Evolutionary conservation across 1,284 basidiomycete species (phyloP).

Genomic region (Apiotrichum sp.): DNA sequence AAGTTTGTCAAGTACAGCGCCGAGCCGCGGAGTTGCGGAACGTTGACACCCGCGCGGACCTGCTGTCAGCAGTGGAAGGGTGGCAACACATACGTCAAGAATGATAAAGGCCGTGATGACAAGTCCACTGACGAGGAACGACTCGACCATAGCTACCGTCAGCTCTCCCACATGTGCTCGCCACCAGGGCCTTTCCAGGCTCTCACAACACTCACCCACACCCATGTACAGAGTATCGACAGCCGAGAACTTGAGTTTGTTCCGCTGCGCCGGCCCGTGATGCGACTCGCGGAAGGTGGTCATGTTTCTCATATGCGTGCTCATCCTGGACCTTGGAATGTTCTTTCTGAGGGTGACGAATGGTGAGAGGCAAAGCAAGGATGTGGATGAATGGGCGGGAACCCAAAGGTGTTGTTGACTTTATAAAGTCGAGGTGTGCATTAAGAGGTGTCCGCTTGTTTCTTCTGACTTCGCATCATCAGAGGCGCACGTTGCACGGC

Average conservation of each 20-base stretch:
- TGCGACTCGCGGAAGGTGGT: too few relatives aligned
- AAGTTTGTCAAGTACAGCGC: constrained; percentile 82
- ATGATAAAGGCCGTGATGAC: constrained; percentile 28
- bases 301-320: too few relatives aligned
- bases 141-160: constrained; percentile 6
- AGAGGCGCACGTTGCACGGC: too few relatives aligned
- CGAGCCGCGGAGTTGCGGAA: background rate
- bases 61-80: background rate
- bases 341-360: too few relatives aligned
- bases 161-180: background rate
- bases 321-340: too few relatives aligned
- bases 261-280: background rate
- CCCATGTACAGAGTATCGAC: background rate
- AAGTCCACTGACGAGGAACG: constrained; percentile 22
- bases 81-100: constrained; percentile 17
- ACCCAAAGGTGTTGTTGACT: too few relatives aligned
- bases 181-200: too few relatives aligned
- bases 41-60: constrained; percentile 1
- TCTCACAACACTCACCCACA: background rate
- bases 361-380: too few relatives aligned
- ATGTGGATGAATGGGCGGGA: too few relatives aligned
- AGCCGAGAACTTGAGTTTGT: background rate
- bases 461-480: too few relatives aligned
- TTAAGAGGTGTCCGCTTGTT: too few relatives aligned
- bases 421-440: too few relatives aligned